phyloP scores from a whole-genome alignment of 768 basidiomycete genomes.

The Trichaptum fuscoviolaceum region DNA sequence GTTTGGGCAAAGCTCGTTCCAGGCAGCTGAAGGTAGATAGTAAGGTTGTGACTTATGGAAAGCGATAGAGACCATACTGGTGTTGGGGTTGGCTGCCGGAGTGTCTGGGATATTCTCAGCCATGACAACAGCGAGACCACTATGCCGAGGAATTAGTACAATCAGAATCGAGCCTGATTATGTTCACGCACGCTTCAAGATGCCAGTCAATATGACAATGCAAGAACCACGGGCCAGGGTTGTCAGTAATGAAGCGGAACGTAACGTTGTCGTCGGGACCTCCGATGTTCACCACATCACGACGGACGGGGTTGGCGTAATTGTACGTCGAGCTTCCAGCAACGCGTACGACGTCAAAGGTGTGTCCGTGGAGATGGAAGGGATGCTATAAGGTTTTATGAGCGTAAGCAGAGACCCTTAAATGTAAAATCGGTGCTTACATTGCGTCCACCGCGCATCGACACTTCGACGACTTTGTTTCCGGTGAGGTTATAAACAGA shows the following conservation, averaged over 20 bases:
- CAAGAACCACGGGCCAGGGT: slow-evolving; percentile 58
- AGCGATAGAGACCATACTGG: no score
- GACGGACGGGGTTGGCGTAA: slow-evolving; percentile 44
- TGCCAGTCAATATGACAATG: slow-evolving; percentile 45
- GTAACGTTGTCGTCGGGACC: slow-evolving; percentile 37
- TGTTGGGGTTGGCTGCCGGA: slow-evolving; percentile 22
- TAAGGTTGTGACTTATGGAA: no score
- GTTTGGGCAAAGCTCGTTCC: no score
- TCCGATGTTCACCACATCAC: slow-evolving; percentile 44
- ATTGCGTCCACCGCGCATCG: slow-evolving; percentile 7
- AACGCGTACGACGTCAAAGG: slow-evolving; percentile 38
- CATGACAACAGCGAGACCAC: slow-evolving; percentile 30
- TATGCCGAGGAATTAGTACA: neutral
- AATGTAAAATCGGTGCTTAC: no score
- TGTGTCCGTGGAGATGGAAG: slow-evolving; percentile 39
- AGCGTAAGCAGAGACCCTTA: no score
- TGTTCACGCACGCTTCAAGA: slow-evolving; percentile 25
- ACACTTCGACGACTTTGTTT: slow-evolving; percentile 5
- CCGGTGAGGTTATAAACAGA: neutral
- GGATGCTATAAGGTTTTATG: no score
- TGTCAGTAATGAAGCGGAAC: slow-evolving; percentile 62
- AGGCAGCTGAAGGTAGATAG: no score
- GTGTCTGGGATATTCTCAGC: slow-evolving; percentile 18
- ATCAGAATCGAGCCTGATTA: neutral
- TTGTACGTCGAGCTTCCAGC: slow-evolving; percentile 34